These are phyloP conservation scores for Lumnitzera littorea DNA, from an alignment of 345 rosid species.

Conservation along the genomic window DNA sequence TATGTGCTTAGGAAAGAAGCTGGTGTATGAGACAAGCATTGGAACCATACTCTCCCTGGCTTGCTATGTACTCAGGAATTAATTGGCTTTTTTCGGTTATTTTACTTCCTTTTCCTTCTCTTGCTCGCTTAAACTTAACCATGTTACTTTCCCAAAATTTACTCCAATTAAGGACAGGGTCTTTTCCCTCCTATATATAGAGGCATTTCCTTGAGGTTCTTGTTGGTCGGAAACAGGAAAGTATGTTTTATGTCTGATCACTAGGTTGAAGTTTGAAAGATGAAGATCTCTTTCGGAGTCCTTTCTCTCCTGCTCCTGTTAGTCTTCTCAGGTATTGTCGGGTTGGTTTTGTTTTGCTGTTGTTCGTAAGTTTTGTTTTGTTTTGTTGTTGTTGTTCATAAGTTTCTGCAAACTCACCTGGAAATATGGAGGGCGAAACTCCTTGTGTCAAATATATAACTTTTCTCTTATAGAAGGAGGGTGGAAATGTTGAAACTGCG, in stretches of 20 bases:
- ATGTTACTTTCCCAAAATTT: background rate
- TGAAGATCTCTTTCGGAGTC: slow-evolving; percentile 25
- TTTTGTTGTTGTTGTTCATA: too few relatives aligned
- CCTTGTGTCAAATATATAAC: too few relatives aligned
- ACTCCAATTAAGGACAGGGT: background rate
- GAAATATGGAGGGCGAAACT: too few relatives aligned
- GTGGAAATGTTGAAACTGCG: too few relatives aligned
- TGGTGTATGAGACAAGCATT: slow-evolving; percentile 10
- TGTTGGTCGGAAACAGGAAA: too few relatives aligned
- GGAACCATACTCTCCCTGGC: slow-evolving; percentile 17
- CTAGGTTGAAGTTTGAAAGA: slow-evolving; percentile 10
- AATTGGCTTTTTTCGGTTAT: background rate
- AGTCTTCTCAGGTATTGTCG: slow-evolving; percentile 24
- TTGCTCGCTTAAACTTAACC: background rate
- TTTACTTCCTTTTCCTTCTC: background rate
- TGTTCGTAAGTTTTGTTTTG: too few relatives aligned
- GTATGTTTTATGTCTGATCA: background rate
- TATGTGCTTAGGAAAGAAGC: slow-evolving; percentile 24
- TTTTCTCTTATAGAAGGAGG: too few relatives aligned
- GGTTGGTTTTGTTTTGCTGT: too few relatives aligned
- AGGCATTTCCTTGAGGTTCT: too few relatives aligned
- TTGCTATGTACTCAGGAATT: slow-evolving; percentile 5
- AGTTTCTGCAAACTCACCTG: too few relatives aligned
- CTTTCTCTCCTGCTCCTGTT: slow-evolving; percentile 19
- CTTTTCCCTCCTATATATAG: background rate